Evolutionary conservation across 176 grass and related monocot genomes (phyloP), one percentile per base, ranked within the genome.

Genomic region (Cenchrus purpureus): DNA sequence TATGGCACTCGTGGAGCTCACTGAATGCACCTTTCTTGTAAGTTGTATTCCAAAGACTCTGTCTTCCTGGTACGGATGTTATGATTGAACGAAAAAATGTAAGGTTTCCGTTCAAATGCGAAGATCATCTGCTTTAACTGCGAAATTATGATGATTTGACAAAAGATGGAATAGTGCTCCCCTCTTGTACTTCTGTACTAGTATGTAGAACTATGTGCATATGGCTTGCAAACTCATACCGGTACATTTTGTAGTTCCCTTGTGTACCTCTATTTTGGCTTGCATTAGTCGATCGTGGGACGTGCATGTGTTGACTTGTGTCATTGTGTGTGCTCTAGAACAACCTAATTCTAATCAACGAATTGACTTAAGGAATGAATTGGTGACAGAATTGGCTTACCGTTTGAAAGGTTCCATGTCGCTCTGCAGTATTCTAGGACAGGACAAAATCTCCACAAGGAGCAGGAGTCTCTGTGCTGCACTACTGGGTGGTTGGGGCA

Each of bases 21-120:
- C 58, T 2, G n/a, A 57, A 78, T 68, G 74, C 79, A 59, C 59
- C 65, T 90, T 60, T 40, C 52, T 81, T 82, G 77, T 76, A 81
- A 71, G 53, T 71, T 86, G 67, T 61, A 65, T 83, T 79, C 28
- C 2, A 19, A 42, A 83, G 37, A 45, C 58, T 89, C 61, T 20
- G 48, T 50, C 67, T 22, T 32, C 79, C 60, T 59, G 71, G 75
- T 75, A 43, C 51, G 59, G 79, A 20, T 54, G 63, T 1, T 83
- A 11, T 68, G 62, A 0, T 83, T 75, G 54, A 62, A 74, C 79
- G 51, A 49, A 86, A 78, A 46, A 73, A 2, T 73, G 20, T 46
- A 51, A 73, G 16, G 40, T 49, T 82, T 67, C 7, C 40, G 28
- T 20, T 77, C 9, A 20, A 86, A 86, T 77, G 46, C 16, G 55